Conservation (phyloP, 768 basidiomycete genomes). For the Leccinum boreale region DNA sequence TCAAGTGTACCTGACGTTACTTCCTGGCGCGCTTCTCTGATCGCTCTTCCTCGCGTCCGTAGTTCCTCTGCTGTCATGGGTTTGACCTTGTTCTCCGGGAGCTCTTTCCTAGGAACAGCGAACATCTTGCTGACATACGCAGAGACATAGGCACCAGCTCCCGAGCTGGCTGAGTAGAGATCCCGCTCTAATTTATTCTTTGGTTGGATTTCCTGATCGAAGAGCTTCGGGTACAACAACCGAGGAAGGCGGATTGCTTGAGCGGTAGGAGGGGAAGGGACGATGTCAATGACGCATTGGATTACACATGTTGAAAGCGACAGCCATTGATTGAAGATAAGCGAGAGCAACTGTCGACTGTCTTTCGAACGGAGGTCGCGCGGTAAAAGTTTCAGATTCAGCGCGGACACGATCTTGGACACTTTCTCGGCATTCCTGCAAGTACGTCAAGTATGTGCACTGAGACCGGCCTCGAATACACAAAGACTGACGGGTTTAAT, state of each 20-base stretch:
- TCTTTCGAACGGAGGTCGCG: slow-evolving; percentile 94
- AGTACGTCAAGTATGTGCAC: slow-evolving; percentile 8
- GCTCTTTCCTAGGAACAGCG: slow-evolving; percentile 71
- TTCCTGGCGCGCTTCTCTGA: slow-evolving; percentile 40
- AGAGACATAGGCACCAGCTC: slow-evolving; percentile 55
- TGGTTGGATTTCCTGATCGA: slow-evolving; percentile 55
- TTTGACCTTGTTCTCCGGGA: slow-evolving; percentile 84
- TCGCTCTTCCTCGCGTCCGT: slow-evolving; percentile 59
- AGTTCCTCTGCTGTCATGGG: slow-evolving; percentile 81
- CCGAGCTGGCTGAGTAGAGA: slow-evolving; percentile 68
- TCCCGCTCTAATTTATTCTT: slow-evolving; percentile 82
- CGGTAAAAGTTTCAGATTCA: slow-evolving; percentile 79
- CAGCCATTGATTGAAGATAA: slow-evolving; percentile 95
- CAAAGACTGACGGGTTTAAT: slow-evolving; percentile 74
- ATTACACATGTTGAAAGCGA: slow-evolving; percentile 91
- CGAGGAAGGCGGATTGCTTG: slow-evolving; percentile 84
- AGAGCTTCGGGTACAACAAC: slow-evolving; percentile 83
- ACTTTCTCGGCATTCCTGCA: slow-evolving; percentile 86
- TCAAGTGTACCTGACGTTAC: slow-evolving; percentile 27
- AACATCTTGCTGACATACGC: slow-evolving; percentile 99
- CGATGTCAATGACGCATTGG: slow-evolving; percentile 86
- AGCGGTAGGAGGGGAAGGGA: slow-evolving; percentile 83
- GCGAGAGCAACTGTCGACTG: slow-evolving; percentile 71
- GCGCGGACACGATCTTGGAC: slow-evolving; percentile 77
- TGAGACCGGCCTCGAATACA: neutral